Base-by-base conservation (phyloP, 1,284 basidiomycete species). In the Fistulinella cinereoalba region DNA sequence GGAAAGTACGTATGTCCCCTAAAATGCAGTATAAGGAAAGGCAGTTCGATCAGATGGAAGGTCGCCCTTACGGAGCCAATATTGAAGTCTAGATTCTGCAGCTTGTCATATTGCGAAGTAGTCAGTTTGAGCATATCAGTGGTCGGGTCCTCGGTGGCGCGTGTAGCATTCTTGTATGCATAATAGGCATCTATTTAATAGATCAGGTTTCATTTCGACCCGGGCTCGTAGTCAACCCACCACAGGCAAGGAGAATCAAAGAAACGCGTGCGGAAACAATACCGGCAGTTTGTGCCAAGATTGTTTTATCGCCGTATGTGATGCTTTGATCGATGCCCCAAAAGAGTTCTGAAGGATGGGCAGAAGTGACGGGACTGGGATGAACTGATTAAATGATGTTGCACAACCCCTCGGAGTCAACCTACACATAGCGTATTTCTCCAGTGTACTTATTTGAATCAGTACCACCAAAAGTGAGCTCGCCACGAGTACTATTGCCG, bases 311-410 rank as follows among this genome's bases (percentile, higher is more conserved):
- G 23, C 79, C 77, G 52, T 80, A 84, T n/a, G 62, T 64, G 49
- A 85, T 71, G 37, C 72, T 70, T 64, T 84, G 72, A 58, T 80
- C 68, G 55, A 85, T 80, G 32, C 83, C 83, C 79, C 80, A 85
- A 70, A 73, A 85, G 29, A 65, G 52, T 40, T 55, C 66, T 8
- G 80, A 70, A 23, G 81, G 82, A 11, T 48, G 61, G 2, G 74
- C 76, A 9, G 52, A 55, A 3, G 80, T 82, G 42, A 78, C 31
- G 9, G 77, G 70, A 8, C 76, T 78, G n/a, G 28, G 52, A 43
- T 6, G 29, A 42, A 34, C 41, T 23, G 16, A 44, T 39, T 7
- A 46, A 29, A 40, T 27, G 12, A 27, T 6, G 40, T n/a, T n/a
- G n/a, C 22, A 8, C 11, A 27, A 11, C 21, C 11, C n/a, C n/a